Conservation (phyloP, 1,139 yeast genomes). For the Sugiyamaella japonica region DNA sequence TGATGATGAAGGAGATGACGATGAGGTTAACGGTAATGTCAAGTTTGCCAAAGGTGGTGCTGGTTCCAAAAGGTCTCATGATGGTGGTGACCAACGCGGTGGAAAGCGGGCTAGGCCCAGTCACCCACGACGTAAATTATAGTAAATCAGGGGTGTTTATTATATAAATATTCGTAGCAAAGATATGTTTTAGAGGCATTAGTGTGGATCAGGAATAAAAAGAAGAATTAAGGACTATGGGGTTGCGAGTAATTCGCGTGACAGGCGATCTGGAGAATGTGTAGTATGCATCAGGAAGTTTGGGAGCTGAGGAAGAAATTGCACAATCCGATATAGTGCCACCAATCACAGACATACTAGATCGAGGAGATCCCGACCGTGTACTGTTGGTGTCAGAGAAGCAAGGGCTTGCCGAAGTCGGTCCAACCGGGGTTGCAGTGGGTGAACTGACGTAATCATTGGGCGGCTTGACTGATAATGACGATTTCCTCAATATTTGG, state of each 20-base stretch:
- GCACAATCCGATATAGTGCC: background rate
- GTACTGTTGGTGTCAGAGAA: background rate
- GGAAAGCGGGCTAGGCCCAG: conserved; percentile 11
- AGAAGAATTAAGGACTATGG: conserved; percentile 28
- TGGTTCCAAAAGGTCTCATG: conserved; percentile 6
- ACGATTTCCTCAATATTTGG: conserved; percentile 29
- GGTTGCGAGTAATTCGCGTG: conserved; percentile 32
- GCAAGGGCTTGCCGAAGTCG: background rate
- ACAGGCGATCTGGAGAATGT: conserved; percentile 32
- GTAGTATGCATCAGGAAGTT: conserved; percentile 11
- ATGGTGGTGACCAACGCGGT: conserved; percentile 9
- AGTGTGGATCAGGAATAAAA: conserved; percentile 8
- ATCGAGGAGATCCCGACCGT: conserved; percentile 1
- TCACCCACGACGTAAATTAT: conserved; percentile 7
- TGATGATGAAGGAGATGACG: conserved; percentile 41
- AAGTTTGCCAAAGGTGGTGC: conserved; percentile 7
- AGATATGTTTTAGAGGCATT: background rate
- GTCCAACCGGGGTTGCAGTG: conserved; percentile 3
- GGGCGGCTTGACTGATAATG: conserved; percentile 12
- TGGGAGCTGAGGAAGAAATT: conserved; percentile 5
- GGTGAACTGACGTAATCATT: conserved; percentile 4
- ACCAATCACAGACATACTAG: background rate
- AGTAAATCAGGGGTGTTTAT: background rate
- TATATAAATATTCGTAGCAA: too few species aligned
- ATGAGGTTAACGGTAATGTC: conserved; percentile 15